These are phyloP conservation scores for Acer campestre DNA, from an alignment of 345 rosid species.

Conservation along the genomic window DNA sequence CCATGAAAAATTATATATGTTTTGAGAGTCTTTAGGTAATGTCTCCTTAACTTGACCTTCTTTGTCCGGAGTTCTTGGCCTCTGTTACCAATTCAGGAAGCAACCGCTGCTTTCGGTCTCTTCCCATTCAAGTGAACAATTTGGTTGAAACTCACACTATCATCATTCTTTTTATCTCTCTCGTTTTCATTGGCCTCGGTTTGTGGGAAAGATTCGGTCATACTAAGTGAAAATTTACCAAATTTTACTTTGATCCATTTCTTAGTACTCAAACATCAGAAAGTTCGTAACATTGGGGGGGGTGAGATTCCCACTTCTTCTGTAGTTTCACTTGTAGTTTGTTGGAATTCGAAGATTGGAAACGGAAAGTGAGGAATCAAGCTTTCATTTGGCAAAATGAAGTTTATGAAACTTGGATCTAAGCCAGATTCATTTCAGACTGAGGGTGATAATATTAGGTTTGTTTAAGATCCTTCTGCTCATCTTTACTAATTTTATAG, in stretches of 20 bases:
- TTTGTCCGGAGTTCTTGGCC: constrained; percentile 34
- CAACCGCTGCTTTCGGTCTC: constrained; percentile 29
- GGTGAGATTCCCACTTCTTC: constrained; percentile 16
- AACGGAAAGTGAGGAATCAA: constrained; percentile 14
- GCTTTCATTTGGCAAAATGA: constrained; percentile 46
- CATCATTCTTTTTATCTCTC: constrained; percentile 26
- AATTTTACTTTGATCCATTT: constrained; percentile 26
- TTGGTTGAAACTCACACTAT: constrained; percentile 27
- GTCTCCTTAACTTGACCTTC: constrained; percentile 42
- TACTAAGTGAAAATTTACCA: constrained; percentile 28
- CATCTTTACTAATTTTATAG: neutral
- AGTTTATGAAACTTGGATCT: constrained; percentile 93
- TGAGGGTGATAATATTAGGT: constrained; percentile 63
- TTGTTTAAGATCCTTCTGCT: constrained; percentile 29
- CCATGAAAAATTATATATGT: constrained; percentile 35
- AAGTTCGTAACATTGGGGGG: constrained; percentile 13
- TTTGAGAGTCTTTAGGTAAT: constrained; percentile 37
- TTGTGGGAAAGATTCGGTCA: constrained; percentile 40
- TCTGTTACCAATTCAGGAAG: constrained; percentile 44
- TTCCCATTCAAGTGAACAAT: constrained; percentile 28
- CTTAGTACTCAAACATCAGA: neutral
- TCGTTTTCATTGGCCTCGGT: constrained; percentile 27
- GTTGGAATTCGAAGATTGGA: constrained; percentile 10
- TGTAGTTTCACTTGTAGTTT: constrained; percentile 1
- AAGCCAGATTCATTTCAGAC: constrained; percentile 84